Conservation (phyloP, 129 eudicot genomes). For the Chrysanthemum seticuspe region DNA sequence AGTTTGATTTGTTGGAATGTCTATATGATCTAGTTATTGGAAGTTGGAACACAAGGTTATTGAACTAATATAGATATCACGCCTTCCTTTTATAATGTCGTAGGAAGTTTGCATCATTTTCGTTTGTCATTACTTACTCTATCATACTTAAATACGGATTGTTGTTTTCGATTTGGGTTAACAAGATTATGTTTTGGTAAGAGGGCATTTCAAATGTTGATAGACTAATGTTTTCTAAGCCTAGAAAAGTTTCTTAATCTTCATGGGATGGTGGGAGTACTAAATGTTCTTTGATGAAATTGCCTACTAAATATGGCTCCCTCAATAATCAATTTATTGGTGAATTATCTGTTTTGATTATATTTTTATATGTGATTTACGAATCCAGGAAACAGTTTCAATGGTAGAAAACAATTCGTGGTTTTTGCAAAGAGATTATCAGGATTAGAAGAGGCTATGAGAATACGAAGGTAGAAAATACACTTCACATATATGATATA, state of each 20-base stretch:
- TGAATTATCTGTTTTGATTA: conserved; percentile 15
- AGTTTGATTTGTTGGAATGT: neutral
- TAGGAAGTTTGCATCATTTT: no score
- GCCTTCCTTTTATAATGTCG: no score
- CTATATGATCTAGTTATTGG: neutral
- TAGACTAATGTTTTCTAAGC: neutral
- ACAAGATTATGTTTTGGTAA: neutral
- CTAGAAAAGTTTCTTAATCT: neutral
- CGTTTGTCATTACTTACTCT: neutral
- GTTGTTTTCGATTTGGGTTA: neutral
- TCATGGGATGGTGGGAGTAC: neutral
- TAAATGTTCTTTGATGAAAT: neutral
- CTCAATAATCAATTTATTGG: neutral
- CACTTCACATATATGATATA: neutral
- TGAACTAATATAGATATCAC: no score
- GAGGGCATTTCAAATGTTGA: neutral
- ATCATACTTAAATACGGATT: neutral
- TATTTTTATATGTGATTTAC: conserved; percentile 12
- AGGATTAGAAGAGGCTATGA: conserved; percentile 84
- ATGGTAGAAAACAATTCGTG: conserved; percentile 39
- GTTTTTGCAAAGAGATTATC: conserved; percentile 61
- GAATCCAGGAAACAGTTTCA: conserved; percentile 26
- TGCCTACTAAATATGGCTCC: neutral
- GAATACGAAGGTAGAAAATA: conserved; percentile 60
- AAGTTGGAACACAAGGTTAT: neutral